Base-by-base conservation (phyloP, 1,284 basidiomycete species). In the Jaminaea rosea region DNA sequence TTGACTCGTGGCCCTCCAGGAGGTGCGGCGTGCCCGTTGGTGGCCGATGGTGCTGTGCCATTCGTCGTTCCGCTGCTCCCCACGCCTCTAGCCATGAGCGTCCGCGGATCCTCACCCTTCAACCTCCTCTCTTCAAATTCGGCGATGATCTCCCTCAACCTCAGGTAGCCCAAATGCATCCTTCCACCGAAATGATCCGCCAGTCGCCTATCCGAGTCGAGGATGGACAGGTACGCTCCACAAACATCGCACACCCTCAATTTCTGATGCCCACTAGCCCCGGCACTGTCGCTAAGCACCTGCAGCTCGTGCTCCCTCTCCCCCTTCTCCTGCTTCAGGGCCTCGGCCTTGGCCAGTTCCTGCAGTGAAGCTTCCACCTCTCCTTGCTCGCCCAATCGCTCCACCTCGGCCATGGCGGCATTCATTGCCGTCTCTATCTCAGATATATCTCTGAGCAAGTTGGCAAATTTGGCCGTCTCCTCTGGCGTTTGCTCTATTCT, bases 111-210 rank as follows among this genome's bases (percentile, higher is more conserved):
- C 23, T 51, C 50, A 11, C 55, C 47, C n/a, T 47, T 47, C 13
- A 27, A 39, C 17, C 53, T 36, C 41, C 58, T 42, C n/a, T 55
- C 52, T 11, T 72, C 64, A 47, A 72, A 93, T 73, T 88, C 87
- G 48, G 79, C 76, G 56, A 98, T 81, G 81, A 94, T 86, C 77
- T 93, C 90, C 51, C 94, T 86, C 59, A 99, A 79, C 77, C 97
- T 91, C 75, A 96, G 88, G 77, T 98, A 99, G 9, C 94, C 94
- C 67, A 98, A 77, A 79, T 98, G 94, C 90, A 98, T 94, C 80
- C 98, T 98, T 67, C 94, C 94, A 77, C 94, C 94, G 78, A 99
- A 99, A 76, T 99, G 94, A 78, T 99, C 94, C 47, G 94, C 94
- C 59, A 99, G 79, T 75, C 94, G 89, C 75, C 94, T 85, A 79